Conservation (phyloP, 169 alveolate genomes). For the Eimeria zaria region DNA sequence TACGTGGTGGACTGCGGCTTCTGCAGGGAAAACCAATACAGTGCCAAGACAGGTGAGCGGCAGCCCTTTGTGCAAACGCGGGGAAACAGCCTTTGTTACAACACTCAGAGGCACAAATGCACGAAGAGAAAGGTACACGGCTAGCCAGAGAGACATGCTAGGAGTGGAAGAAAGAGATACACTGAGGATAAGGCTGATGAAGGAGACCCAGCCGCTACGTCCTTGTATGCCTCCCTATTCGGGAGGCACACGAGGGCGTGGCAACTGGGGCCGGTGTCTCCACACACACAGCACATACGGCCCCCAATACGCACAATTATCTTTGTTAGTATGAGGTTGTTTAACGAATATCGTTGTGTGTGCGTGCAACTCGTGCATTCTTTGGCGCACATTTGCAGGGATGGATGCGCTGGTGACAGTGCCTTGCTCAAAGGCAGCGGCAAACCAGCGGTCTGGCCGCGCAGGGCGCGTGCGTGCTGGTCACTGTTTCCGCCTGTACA, state of each 20-base stretch:
- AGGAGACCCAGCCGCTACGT: neutral
- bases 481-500: slow-evolving; percentile 99
- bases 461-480: slow-evolving; percentile 99
- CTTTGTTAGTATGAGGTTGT: neutral
- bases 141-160: neutral
- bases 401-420: slow-evolving; percentile 98
- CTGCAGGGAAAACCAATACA: slow-evolving; percentile 98
- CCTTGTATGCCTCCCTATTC: no score
- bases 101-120: neutral
- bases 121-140: neutral
- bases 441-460: slow-evolving; percentile 99
- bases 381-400: slow-evolving; percentile 86
- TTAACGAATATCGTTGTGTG: neutral
- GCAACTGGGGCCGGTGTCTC: neutral
- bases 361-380: neutral
- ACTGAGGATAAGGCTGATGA: neutral
- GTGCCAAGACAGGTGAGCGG: slow-evolving; percentile 97
- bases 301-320: neutral
- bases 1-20: slow-evolving; percentile 98
- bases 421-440: slow-evolving; percentile 99
- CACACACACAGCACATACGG: no score
- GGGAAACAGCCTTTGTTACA: neutral
- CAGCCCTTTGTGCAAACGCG: neutral
- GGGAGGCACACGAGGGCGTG: neutral
- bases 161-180: neutral